Evolutionary conservation across 306 rosid genomes (phyloP), one percentile per base, ranked within the genome.

Genomic region (Rosa rugosa): DNA sequence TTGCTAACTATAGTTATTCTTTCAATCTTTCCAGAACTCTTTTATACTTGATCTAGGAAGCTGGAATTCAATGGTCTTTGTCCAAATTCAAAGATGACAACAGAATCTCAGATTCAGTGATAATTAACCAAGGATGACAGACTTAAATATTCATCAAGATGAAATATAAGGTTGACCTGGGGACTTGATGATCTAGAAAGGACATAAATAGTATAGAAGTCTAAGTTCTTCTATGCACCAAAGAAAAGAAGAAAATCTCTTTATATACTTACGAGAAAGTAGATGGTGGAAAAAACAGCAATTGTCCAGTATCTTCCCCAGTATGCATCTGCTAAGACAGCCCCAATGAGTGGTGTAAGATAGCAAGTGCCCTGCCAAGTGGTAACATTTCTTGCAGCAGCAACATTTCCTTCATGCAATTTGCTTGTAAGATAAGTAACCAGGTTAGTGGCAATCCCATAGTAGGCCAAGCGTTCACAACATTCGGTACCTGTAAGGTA

Each of bases 281-380:
- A 93, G 76, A 96, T 89, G 0, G 79, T 84, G 81, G 97, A 96
- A 84, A 93, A 96, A 71, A 38, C 50, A 38, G 98, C 96, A 83
- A 96, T 96, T 12, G 99, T 96, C 99, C 99, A 96, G 84, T 90
- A 96, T 90, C 99, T 87, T 81, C 99, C 99, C 98, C 92, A 96
- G 84, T 89, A 93, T 79, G 98, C 90, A 93, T 96, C 99, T 64
- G 99, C 99, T 56, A 93, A 47, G 71, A 96, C 80, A 68, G 99
- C 99, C 79, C 99, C 99, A 81, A 96, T 88, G 38, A 96, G 97
- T 84, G 99, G 99, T 71, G 97, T 73, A 80, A 96, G 98, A 89
- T 93, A 96, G 83, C 99, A 96, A 82, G 99, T 96, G 68, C 98
- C 99, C 81, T 88, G 90, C 98, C 99, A 96, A 59, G 94, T 96